These are phyloP conservation scores for Rhizopus stolonifer DNA, from an alignment of 371 early-diverging fungal genomes.

Conservation along the genomic window DNA sequence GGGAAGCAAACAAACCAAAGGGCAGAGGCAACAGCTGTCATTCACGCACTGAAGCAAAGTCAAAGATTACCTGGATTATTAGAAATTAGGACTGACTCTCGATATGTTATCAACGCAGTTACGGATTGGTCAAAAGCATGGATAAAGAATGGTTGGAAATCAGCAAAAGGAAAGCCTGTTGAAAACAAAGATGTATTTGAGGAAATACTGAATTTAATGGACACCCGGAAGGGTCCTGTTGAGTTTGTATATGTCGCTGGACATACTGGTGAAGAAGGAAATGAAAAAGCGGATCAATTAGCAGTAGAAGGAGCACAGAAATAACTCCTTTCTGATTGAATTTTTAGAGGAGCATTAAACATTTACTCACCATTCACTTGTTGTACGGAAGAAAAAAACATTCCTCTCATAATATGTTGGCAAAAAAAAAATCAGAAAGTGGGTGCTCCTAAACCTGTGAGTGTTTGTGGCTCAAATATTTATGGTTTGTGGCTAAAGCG, in stretches of 20 bases:
- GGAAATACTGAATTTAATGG: constrained; percentile 41
- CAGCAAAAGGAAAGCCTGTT: constrained; percentile 52
- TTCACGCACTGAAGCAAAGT: constrained; percentile 65
- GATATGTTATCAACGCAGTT: constrained; percentile 64
- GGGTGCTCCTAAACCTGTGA: too few relatives aligned
- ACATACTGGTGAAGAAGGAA: constrained; percentile 68
- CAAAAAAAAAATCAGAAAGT: too few relatives aligned
- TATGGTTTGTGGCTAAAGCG: too few relatives aligned
- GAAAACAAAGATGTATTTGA: constrained; percentile 77
- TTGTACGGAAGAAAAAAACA: too few relatives aligned
- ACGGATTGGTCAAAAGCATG: constrained; percentile 71
- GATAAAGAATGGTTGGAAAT: constrained; percentile 66
- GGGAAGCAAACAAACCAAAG: constrained; percentile 84
- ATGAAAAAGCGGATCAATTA: constrained; percentile 72
- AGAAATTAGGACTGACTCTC: constrained; percentile 72
- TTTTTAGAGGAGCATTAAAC: too few relatives aligned
- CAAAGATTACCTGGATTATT: constrained; percentile 21
- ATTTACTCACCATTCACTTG: too few relatives aligned
- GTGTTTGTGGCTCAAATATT: too few relatives aligned
- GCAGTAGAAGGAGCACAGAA: constrained; percentile 60
- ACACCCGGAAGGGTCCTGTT: constrained; percentile 35
- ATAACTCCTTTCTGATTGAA: too few relatives aligned
- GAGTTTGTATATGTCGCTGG: constrained; percentile 60
- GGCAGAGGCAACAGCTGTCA: constrained; percentile 79
- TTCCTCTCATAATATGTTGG: too few relatives aligned